Evolutionary conservation across 192 early-diverging fungal genomes (phyloP), one percentile per base, ranked within the genome.

Genomic region (Ambispora gerdemannii): DNA sequence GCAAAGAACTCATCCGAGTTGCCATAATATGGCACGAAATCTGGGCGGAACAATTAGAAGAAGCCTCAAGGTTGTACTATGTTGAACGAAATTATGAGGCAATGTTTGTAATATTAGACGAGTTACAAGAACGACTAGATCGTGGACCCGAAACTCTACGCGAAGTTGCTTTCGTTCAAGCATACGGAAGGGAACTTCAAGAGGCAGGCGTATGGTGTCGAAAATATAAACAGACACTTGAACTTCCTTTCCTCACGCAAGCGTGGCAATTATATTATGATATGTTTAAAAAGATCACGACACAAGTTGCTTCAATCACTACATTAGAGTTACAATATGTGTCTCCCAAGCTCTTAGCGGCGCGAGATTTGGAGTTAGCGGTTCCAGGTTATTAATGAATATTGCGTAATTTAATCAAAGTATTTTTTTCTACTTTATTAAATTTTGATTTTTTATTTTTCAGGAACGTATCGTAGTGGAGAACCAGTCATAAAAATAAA

Each of bases 21-120:
- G 93, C 97, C 4, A 91, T 97, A 67, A 74, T 96, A 38, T 95
- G 95, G 90, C 92, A 95, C 36, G 97, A 99, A 78, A 91, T 95
- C 91, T 99, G 97, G 97, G 89, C 92, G 55, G 94, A 97, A 64
- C 93, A 90, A 2, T 74, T 98, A 3, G 93, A 95, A 58, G 92
- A 94, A 50, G 95, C 94, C 0, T 92, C 90, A 4, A 75, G 88
- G 32, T 72, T 89, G 8, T 95, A 94, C 60, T 95, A 89, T 71
- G 86, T 86, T 17, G 81, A 86, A 10, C 85, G 89, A 49, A 90
- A 96, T 52, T 83, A 89, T 3, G 89, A 92, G 20, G 92, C 88
- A n/a, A 96, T 96, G 92, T 85, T 94, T 79, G 79, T 86, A 0
- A 89, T 91, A 20, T 78, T 98, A 2, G 89, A 92, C 60, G 90